These are phyloP conservation scores for Backusella macrospora DNA, from an alignment of 192 early-diverging fungal genomes.

Conservation along the genomic window DNA sequence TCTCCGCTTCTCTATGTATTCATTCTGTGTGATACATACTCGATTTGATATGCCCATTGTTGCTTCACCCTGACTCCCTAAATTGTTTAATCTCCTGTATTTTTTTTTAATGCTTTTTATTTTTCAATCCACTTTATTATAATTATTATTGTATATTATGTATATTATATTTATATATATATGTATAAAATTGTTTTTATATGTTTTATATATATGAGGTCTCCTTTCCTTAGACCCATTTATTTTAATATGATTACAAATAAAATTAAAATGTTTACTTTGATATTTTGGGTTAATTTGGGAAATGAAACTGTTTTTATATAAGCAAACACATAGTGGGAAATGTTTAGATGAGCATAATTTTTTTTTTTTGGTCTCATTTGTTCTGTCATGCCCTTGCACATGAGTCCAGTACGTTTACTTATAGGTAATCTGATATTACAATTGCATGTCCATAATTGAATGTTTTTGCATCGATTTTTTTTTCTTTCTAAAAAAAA, in stretches of 20 bases:
- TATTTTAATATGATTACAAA: conserved; percentile 8
- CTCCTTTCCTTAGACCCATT: not conserved
- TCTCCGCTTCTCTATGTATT: not conserved
- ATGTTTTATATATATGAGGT: conserved; percentile 1
- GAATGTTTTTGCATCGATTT: not conserved
- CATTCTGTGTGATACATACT: not conserved
- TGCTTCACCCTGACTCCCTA: not conserved
- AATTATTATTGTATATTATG: not conserved
- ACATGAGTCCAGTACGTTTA: not conserved
- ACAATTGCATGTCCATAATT: not conserved
- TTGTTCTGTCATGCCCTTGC: not conserved
- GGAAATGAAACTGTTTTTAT: not conserved
- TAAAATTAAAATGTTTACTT: conserved; percentile 2
- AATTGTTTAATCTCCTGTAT: conserved; percentile 10
- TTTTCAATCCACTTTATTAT: conserved; percentile 11
- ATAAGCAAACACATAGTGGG: not conserved
- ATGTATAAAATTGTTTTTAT: not conserved
- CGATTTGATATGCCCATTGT: conserved; percentile 11
- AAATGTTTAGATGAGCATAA: not conserved
- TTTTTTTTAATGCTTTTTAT: conserved; percentile 2
- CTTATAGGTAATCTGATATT: not conserved
- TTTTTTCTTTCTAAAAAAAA: not conserved
- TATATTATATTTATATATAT: conserved; percentile 3
- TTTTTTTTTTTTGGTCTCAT: not conserved
- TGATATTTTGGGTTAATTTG: not conserved